These are phyloP conservation scores for Senna siamea DNA, from an alignment of 306 rosid species.

Conservation along the genomic window DNA sequence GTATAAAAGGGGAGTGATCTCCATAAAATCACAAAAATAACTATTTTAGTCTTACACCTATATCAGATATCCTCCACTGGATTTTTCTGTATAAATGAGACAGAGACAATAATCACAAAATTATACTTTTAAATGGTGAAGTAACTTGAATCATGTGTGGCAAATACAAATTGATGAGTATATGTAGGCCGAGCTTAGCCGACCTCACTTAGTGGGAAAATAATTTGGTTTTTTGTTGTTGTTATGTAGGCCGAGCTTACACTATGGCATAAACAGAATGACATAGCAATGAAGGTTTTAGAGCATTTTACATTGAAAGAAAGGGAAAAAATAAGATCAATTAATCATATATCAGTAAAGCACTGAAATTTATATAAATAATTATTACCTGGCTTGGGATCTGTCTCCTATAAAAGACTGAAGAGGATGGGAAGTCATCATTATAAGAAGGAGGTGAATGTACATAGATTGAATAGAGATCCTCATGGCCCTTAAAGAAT, in stretches of 20 bases:
- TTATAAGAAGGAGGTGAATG: constrained; percentile 64
- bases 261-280: constrained; percentile 22
- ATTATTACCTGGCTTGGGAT: constrained; percentile 86
- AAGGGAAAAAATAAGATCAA: not conserved
- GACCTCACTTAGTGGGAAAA: no score
- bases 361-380: not conserved
- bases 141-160: not conserved
- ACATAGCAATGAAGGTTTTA: no score
- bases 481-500: constrained; percentile 57
- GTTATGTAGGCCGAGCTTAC: no score
- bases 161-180: not conserved
- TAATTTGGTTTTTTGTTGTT: no score
- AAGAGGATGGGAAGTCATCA: constrained; percentile 57
- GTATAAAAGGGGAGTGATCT: no score
- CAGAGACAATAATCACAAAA: not conserved
- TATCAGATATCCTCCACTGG: no score
- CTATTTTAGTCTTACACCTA: no score
- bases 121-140: not conserved
- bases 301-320: constrained; percentile 12
- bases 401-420: constrained; percentile 75
- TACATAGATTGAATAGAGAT: constrained; percentile 57
- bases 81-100: no score
- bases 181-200: not conserved
- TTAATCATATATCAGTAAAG: not conserved
- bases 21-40: no score